A percentile compares a stretch with the other conserved stretches of the same genome.
phyloP scores from a whole-genome alignment of 345 rosid species.

The Erysimum cheiranthoides region DNA sequence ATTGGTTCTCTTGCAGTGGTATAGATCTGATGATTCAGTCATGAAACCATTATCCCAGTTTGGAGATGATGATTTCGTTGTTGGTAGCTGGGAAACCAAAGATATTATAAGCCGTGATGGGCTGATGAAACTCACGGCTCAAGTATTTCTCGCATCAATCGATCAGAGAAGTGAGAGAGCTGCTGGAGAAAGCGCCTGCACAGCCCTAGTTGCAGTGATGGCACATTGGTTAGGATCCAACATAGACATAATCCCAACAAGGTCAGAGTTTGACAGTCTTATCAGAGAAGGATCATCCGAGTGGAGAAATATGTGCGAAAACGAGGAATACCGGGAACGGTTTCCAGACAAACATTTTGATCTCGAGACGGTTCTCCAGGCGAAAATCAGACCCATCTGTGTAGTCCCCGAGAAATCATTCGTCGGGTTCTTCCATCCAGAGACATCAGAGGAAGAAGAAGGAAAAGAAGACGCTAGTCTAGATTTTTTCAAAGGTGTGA shows the following conservation, averaged over 20 bases:
- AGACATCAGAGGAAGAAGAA: conserved; percentile 48
- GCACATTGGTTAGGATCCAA: conserved; percentile 92
- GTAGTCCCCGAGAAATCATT: conserved; percentile 77
- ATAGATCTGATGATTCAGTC: conserved; percentile 68
- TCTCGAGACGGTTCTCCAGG: conserved; percentile 91
- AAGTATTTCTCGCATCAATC: conserved; percentile 86
- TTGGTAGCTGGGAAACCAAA: conserved; percentile 89
- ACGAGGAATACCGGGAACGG: conserved; percentile 66
- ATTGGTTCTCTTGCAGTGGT: conserved; percentile 58
- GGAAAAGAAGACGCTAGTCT: conserved; percentile 75
- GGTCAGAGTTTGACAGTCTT: conserved; percentile 88
- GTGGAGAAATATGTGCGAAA: conserved; percentile 93
- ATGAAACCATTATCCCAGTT: conserved; percentile 75
- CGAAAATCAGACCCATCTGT: conserved; percentile 73
- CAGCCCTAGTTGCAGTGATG: conserved; percentile 93
- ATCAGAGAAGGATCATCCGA: conserved; percentile 93
- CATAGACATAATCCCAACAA: conserved; percentile 78
- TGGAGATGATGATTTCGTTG: conserved; percentile 89
- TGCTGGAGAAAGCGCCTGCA: conserved; percentile 96
- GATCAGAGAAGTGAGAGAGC: conserved; percentile 95
- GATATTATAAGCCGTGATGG: conserved; percentile 90
- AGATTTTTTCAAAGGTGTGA: conserved; percentile 80
- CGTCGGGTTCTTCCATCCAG: conserved; percentile 91
- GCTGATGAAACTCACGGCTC: conserved; percentile 75
- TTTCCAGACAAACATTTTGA: conserved; percentile 97